Conservation (phyloP, 2,329 filamentous ascomycete species). For the Clarireedia paspali region DNA sequence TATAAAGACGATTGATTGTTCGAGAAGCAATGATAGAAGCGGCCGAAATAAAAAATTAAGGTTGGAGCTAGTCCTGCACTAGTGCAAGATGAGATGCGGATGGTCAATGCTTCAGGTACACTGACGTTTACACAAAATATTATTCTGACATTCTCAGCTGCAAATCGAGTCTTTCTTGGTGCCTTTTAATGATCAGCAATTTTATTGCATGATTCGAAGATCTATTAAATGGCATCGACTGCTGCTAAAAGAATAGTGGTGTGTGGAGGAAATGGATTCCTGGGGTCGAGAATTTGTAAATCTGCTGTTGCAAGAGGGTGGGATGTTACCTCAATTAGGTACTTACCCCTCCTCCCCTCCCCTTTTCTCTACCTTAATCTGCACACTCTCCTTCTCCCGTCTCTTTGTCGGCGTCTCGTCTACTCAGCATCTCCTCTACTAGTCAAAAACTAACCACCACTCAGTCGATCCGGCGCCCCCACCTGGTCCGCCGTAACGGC, state of each 20-base stretch:
- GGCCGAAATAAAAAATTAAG: slow-evolving; percentile 3
- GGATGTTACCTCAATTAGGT: slow-evolving; percentile 91
- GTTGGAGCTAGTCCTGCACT: slow-evolving; percentile 5
- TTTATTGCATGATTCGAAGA: too few species aligned
- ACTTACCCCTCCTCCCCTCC: background rate
- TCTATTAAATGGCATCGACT: slow-evolving; percentile 9
- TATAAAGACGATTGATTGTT: background rate
- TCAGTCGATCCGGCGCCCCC: slow-evolving; percentile 82
- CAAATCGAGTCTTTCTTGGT: too few species aligned
- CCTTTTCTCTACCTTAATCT: background rate
- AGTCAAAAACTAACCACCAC: background rate
- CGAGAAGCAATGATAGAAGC: background rate
- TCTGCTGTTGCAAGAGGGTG: slow-evolving; percentile 78
- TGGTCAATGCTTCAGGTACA: slow-evolving; percentile 10
- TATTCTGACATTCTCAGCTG: background rate
- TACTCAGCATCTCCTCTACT: background rate
- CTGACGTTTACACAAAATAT: slow-evolving; percentile 1
- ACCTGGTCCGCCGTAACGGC: slow-evolving; percentile 75
- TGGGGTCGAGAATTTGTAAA: slow-evolving; percentile 86
- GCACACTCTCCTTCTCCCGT: slow-evolving; percentile 20
- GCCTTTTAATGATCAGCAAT: too few species aligned
- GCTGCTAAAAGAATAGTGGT: slow-evolving; percentile 72
- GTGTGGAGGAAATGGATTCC: slow-evolving; percentile 87
- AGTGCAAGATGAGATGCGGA: slow-evolving; percentile 1
- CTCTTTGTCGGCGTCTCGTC: too few species aligned